A percentile compares a stretch with the other conserved stretches of the same genome.
These are phyloP conservation scores for Aspergillus texensis DNA, from an alignment of 2,329 filamentous ascomycete species.

Conservation along the genomic window DNA sequence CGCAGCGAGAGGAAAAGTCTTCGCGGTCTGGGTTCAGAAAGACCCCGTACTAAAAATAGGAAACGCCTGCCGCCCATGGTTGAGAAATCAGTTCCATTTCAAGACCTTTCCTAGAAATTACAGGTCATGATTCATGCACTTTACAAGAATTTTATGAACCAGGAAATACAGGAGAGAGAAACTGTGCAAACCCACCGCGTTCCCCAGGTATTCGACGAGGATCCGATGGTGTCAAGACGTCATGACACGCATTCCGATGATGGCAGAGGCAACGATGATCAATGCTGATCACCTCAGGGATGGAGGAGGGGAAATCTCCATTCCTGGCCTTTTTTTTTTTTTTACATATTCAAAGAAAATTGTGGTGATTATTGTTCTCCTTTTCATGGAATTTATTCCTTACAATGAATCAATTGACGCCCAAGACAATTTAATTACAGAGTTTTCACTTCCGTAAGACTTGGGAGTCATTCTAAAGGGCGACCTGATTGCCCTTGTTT, in stretches of 20 bases:
- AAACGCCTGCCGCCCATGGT: slow-evolving; percentile 7
- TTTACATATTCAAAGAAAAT: background rate
- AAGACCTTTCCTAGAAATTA: background rate
- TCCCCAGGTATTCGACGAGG: background rate
- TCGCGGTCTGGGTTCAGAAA: background rate
- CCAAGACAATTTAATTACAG: background rate
- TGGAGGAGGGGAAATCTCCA: background rate
- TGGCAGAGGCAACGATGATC: background rate
- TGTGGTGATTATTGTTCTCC: background rate
- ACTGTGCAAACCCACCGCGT: background rate
- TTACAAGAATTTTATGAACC: background rate
- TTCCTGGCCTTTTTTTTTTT: background rate
- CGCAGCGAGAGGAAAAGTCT: background rate
- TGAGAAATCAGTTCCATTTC: background rate
- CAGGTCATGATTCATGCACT: background rate
- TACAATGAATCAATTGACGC: background rate
- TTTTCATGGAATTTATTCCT: background rate
- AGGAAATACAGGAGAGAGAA: background rate
- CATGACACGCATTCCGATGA: slow-evolving; percentile 12
- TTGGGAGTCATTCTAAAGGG: background rate
- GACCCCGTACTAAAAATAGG: slow-evolving; percentile 19
- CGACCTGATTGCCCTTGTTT: background rate
- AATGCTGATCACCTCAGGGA: slow-evolving; percentile 12
- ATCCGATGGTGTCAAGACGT: slow-evolving; percentile 4
- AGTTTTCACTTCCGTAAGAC: too few species aligned